Base-by-base conservation (phyloP, 495 filamentous ascomycete species). In the Chaetomium tenue region DNA sequence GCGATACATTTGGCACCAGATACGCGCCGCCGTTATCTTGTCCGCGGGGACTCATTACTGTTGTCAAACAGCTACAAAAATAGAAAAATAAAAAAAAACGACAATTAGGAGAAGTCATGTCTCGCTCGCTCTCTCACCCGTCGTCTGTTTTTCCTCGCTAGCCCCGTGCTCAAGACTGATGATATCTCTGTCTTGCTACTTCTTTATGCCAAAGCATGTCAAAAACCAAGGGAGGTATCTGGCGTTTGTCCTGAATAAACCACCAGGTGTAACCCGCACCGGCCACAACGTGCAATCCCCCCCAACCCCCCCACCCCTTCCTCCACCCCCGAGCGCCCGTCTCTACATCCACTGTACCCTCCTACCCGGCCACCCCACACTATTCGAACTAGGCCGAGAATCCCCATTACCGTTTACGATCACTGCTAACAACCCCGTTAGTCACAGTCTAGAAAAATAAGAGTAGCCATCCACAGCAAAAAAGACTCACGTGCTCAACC, bases 401-500 rank as follows among this genome's bases (percentile, higher is more conserved):
- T 1, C 6, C 6, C 28, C 22, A 56, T 68, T 63, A 73, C 61
- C 72, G 71, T 67, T 74, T 74, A 56, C 72, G 67, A 65, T 71
- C 71, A 55, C 71, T 70, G 57, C 48, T 16, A 13, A 18, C 15
- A 56, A 11, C 33, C 5, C 33, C n/a, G 26, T 57, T n/a, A 54
- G 40, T 6, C 18, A 15, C n/a, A 30, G 39, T 22, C 40, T 2
- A 33, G n/a, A n/a, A 15, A 20, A 11, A 58, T 3, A 42, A 9
- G 18, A 15, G 28, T 8, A 44, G 33, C 6, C 8, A 37, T 37
- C 6, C 13, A 16, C 9, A 18, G 78, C 40, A 44, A 44, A 15
- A 44, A 18, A 42, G n/a, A 79, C 93, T 91, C 82, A 97, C 94
- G 94, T 96, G 89, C 93, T 97, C 70, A 98, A 88, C 71, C 93